Percentiles rank a stretch among this genome's conserved stretches.
Evolutionary conservation across 2,329 filamentous ascomycete genomes (phyloP).

Genomic region (Zymoseptoria brevis): DNA sequence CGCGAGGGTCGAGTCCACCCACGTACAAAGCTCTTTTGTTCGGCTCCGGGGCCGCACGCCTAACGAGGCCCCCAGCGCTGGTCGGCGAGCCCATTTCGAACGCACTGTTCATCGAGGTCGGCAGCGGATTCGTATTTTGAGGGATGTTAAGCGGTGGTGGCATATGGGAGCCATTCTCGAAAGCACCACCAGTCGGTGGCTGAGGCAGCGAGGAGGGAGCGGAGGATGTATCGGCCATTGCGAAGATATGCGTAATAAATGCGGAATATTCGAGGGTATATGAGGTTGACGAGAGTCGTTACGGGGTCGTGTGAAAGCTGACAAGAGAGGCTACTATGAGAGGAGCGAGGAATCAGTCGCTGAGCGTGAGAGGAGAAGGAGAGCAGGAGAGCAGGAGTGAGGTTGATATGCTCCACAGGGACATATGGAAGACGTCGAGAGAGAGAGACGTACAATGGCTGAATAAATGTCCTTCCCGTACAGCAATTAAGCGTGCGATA

Average conservation of each 20-base stretch:
- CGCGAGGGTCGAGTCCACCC: constrained; percentile 72
- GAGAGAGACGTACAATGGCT: background rate
- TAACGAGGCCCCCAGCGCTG: constrained; percentile 70
- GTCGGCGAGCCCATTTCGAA: constrained; percentile 71
- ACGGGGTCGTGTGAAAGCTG: constrained; percentile 2
- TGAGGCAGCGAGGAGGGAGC: constrained; percentile 61
- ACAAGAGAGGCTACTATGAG: constrained; percentile 1
- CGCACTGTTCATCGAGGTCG: constrained; percentile 72
- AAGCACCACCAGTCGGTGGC: constrained; percentile 57
- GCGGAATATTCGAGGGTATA: constrained; percentile 16
- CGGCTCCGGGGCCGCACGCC: constrained; percentile 89
- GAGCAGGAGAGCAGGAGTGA: constrained; percentile 3
- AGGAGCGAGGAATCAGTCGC: constrained; percentile 16
- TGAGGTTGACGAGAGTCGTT: constrained; percentile 28
- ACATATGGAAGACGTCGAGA: too few relatives aligned
- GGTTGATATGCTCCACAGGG: background rate
- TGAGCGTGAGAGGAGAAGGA: constrained; percentile 2
- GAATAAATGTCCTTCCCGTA: background rate
- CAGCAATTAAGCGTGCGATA: background rate
- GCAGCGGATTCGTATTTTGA: constrained; percentile 92
- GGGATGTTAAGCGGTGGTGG: constrained; percentile 75
- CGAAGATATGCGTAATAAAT: constrained; percentile 29
- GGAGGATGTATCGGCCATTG: constrained; percentile 68
- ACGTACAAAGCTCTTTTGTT: constrained; percentile 98
- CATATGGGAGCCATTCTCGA: constrained; percentile 79